Base-by-base conservation (phyloP, 2,329 filamentous ascomycete genomes). In the Fusarium proliferatum region DNA sequence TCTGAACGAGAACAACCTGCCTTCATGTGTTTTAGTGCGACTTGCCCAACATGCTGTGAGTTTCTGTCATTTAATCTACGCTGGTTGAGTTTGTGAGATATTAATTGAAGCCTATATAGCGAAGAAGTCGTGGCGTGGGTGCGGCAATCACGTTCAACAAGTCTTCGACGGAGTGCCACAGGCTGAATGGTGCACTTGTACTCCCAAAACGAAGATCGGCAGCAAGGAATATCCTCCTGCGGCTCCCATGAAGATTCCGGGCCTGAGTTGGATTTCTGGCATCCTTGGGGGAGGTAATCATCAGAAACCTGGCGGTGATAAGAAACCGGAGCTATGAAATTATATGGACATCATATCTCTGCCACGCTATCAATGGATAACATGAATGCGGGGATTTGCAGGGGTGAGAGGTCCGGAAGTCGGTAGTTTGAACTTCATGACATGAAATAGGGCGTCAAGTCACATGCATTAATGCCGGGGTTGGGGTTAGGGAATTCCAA, bases 41-140 rank as follows among this genome's bases (percentile, higher is more conserved):
- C 79, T 30, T 86, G 84, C 69, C 68, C 82, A 30, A 83, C 79
- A 23, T 86, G 84, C 79, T 82, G 84, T 85, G 75, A 77, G 84
- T 76, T 9, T 52, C 39, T 5, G 11, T 12, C 26, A 28, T 12
- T 17, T 5, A 11, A 5, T n/a, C 19, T 8, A 15, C 15, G 19
- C 12, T 6, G 19, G 11, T 9, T 30, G 19, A 28, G 28, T 13
- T 45, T 17, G 15, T 11, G 26, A 51, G 38, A 65, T 15, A 46
- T 36, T 58, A 33, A 62, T 30, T 51, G 39, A 38, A n/a, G 33
- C 26, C 21, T 11, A 39, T 23, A 19, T 21, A 87, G 86, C 83
- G 34, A 87, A 86, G 78, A 82, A 84, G 73, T 78, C 85, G 33
- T 87, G 86, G 86, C 84, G 85, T 68, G 86, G 86, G 69, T 88